phyloP scores from a whole-genome alignment of 805 yeast species.

The Naumovozyma dairenensis region DNA sequence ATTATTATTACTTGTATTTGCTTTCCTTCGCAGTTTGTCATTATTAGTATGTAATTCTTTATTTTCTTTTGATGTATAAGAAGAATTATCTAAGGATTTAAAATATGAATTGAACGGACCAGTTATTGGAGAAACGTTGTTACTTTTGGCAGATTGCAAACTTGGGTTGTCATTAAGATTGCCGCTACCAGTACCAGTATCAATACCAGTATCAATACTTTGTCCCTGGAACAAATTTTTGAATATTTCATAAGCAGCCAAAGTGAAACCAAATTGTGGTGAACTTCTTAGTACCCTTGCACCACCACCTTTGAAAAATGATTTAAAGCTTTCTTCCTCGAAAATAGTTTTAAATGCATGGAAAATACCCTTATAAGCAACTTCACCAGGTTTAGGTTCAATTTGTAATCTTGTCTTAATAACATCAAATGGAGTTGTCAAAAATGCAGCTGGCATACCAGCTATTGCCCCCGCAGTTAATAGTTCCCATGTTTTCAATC shows the following conservation, averaged over 20 bases:
- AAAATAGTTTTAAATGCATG: conserved; percentile 70
- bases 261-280: conserved; percentile 95
- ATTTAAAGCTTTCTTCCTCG: conserved; percentile 72
- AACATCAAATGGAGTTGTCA: conserved; percentile 95
- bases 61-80: too few species aligned
- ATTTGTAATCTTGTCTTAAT: conserved; percentile 91
- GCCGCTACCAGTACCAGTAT: background rate
- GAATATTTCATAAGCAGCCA: conserved; percentile 92
- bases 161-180: conserved; percentile 5
- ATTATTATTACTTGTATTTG: too few species aligned
- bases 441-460: conserved; percentile 95
- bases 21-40: too few species aligned
- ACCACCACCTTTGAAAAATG: conserved; percentile 92
- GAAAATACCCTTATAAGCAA: conserved; percentile 61
- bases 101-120: conserved; percentile 16
- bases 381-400: conserved; percentile 67
- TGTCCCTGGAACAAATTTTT: conserved; percentile 33
- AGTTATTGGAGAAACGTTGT: conserved; percentile 20
- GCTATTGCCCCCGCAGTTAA: conserved; percentile 86
- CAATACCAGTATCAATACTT: background rate
- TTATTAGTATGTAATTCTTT: too few species aligned
- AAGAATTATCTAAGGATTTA: too few species aligned
- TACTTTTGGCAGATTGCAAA: too few species aligned
- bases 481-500: conserved; percentile 73
- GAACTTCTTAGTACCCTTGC: conserved; percentile 93